phyloP scores from a whole-genome alignment of 352 stramenopile species.

The Ophiocytium majus region DNA sequence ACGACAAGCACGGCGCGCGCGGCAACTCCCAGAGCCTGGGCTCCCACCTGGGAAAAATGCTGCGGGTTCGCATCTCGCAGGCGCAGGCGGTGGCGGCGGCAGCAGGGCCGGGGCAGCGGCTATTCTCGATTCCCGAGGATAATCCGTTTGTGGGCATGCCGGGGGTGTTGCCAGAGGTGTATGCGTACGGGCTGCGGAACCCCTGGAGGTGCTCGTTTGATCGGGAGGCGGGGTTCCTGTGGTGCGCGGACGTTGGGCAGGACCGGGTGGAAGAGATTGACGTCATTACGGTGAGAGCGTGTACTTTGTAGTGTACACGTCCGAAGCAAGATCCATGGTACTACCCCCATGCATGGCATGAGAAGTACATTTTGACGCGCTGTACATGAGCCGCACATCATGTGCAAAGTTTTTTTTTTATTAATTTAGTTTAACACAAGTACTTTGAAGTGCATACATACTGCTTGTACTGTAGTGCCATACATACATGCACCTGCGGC shows the following conservation, averaged over 20 bases:
- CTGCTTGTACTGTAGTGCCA: not conserved
- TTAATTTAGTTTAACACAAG: not conserved
- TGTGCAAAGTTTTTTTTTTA: not conserved
- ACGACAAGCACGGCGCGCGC: not conserved
- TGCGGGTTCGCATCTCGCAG: not conserved
- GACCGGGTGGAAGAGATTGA: conserved; percentile 24
- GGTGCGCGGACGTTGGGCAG: conserved; percentile 8
- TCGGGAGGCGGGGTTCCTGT: not conserved
- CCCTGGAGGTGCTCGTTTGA: conserved; percentile 1
- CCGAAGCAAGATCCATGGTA: not conserved
- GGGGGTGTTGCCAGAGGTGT: not conserved
- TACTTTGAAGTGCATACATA: not conserved
- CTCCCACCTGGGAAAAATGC: not conserved
- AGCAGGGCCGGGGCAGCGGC: not conserved
- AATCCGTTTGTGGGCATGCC: conserved; percentile 28
- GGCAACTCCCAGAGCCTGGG: conserved; percentile 5
- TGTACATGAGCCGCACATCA: not conserved
- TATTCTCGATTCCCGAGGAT: conserved; percentile 26
- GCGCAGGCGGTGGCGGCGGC: not conserved
- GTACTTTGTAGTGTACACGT: not conserved
- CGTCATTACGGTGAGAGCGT: conserved; percentile 27
- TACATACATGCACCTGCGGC: too few species aligned
- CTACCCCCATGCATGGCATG: not conserved
- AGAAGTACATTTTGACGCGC: not conserved
- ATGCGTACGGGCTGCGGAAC: not conserved